Evolutionary conservation across 2,329 filamentous ascomycete species (phyloP).

Genomic region (Scedosporium minutisporum): DNA sequence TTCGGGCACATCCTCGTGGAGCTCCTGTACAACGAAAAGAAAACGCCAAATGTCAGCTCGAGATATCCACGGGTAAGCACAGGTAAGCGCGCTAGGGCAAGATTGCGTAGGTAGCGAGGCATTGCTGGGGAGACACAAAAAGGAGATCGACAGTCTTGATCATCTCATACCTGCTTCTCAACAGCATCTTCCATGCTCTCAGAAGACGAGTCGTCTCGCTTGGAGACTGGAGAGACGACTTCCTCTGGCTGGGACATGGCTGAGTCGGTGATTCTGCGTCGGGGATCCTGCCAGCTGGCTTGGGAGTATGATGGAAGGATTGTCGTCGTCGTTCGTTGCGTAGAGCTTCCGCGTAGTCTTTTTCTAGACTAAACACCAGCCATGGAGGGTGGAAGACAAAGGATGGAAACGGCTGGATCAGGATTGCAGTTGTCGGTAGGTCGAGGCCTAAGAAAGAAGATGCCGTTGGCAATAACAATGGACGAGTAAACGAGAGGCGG

Average conservation of each 20-base stretch:
- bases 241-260: slow-evolving; percentile 26
- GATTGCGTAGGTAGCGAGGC: neutral
- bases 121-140: neutral
- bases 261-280: slow-evolving; percentile 6
- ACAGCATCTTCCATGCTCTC: slow-evolving; percentile 14
- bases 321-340: neutral
- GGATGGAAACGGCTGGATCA: neutral
- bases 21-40: slow-evolving; percentile 40
- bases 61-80: neutral
- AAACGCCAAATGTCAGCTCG: neutral
- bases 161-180: slow-evolving; percentile 15
- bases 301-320: neutral
- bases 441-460: too few species aligned
- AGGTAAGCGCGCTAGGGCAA: neutral
- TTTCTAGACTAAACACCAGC: slow-evolving; percentile 8
- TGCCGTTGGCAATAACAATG: too few species aligned
- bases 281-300: too few species aligned
- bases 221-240: slow-evolving; percentile 14
- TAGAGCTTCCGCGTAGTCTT: neutral
- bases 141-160: neutral
- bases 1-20: slow-evolving; percentile 76
- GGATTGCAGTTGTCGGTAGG: too few species aligned
- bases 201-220: slow-evolving; percentile 1
- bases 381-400: slow-evolving; percentile 1
- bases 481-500: neutral